Evolutionary conservation across 495 filamentous ascomycete species (phyloP), one percentile per base, ranked within the genome.

Genomic region (Pseudoneurospora amorphoporcata): DNA sequence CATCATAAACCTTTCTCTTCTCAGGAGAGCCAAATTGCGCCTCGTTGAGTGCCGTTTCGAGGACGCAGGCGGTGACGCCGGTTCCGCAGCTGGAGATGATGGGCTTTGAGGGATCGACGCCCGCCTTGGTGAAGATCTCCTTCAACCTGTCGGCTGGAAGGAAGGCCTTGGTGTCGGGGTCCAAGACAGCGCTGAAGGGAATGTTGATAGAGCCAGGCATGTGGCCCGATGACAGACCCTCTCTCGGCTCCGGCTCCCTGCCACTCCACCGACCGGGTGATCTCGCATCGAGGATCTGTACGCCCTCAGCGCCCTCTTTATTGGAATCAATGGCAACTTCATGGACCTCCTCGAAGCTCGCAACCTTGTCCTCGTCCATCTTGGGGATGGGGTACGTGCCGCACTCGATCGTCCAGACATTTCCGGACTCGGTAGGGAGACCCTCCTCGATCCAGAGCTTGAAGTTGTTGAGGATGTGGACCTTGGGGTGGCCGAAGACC

Each of bases 381-480:
- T 86, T 77, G 10, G 86, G 87, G 69, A 88, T 87, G 14, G 83
- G 84, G 61, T 88, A 88, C 2, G 83, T 81, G 38, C 84, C 86
- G 74, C 86, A 87, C 77, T 88, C 87, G 35, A 89, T 83, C 12
- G 84, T 89, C 75, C 86, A 88, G 43, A 89, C 83, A 73, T 92
- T 90, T 3, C 94, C 95, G 47, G 86, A 89, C 83, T 97, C 94
- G 0, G 88, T 91, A 5, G 94, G 92, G 74, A 88, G 86, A 8
- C 91, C 93, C 78, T 94, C 86, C 35, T 94, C 90, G 3, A 93
- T 89, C 94, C 94, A 99, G 41, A 92, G 78, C 77, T 90, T 90
- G 83, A 97, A 99, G 82, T 98, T 99, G 82, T 99, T 95, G 70
- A 99, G 83, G 42, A 99, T 77, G 80, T 97, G 93, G 6, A 98